Evolutionary conservation across 331 rosid genomes (phyloP).

Genomic region (Malus hybrid): DNA sequence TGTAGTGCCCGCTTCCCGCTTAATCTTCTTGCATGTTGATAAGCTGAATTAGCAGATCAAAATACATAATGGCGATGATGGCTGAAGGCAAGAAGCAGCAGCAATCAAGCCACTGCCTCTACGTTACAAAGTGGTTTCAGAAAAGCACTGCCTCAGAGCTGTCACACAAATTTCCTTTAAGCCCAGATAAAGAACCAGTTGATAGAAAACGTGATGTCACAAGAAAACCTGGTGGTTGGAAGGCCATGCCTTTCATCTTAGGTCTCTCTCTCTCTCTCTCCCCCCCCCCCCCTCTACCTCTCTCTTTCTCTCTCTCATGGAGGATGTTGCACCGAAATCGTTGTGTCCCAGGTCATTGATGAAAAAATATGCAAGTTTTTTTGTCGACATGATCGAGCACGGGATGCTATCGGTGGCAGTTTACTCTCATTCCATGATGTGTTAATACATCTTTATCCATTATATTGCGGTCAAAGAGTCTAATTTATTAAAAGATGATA

Average conservation of each 20-base stretch:
- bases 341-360: not conserved
- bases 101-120: not conserved
- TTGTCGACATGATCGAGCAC: not conserved
- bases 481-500: not conserved
- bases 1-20: no score
- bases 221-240: constrained; percentile 66
- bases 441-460: not conserved
- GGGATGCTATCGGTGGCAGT: not conserved
- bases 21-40: no score
- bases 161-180: constrained; percentile 11
- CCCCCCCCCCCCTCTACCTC: no score
- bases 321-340: not conserved
- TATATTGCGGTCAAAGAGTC: not conserved
- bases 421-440: not conserved
- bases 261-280: constrained; percentile 30
- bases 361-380: no score
- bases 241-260: constrained; percentile 70
- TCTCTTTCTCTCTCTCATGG: no score
- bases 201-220: not conserved
- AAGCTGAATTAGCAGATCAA: not conserved
- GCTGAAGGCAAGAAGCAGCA: not conserved
- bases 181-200: not conserved
- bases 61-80: not conserved
- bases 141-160: not conserved
- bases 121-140: constrained; percentile 1